phyloP scores from a whole-genome alignment of 176 grass and related monocot genomes.

The Olyra latifolia region DNA sequence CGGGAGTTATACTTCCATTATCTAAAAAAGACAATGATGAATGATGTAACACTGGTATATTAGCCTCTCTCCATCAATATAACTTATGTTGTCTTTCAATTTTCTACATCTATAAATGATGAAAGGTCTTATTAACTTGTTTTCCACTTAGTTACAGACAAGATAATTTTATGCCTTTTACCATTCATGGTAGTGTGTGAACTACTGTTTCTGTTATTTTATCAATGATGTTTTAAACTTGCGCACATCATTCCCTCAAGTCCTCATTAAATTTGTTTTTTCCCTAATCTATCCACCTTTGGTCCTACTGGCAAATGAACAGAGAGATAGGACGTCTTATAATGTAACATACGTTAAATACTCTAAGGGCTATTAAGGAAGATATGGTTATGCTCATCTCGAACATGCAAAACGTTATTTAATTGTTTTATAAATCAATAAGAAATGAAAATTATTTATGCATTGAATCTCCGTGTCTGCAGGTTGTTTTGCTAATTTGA shows the following conservation, averaged over 20 bases:
- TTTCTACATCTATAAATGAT: background rate
- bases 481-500: slow-evolving; percentile 77
- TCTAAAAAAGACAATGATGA: background rate
- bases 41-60: background rate
- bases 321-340: slow-evolving; percentile 4
- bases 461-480: slow-evolving; percentile 39
- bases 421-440: background rate
- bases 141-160: background rate
- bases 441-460: background rate
- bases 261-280: background rate
- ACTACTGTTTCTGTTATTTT: background rate
- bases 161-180: slow-evolving; percentile 6
- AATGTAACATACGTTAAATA: background rate
- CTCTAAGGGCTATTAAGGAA: background rate
- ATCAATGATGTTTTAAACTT: background rate
- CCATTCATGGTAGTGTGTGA: background rate
- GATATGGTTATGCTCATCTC: background rate
- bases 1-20: too few relatives aligned
- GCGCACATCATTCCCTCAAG: background rate
- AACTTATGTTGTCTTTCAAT: too few relatives aligned
- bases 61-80: background rate
- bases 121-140: background rate
- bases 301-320: background rate
- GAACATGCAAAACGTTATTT: background rate
- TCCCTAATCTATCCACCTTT: background rate